Conservation (phyloP, 768 basidiomycete species). For the Kwoniella botswanensis region DNA sequence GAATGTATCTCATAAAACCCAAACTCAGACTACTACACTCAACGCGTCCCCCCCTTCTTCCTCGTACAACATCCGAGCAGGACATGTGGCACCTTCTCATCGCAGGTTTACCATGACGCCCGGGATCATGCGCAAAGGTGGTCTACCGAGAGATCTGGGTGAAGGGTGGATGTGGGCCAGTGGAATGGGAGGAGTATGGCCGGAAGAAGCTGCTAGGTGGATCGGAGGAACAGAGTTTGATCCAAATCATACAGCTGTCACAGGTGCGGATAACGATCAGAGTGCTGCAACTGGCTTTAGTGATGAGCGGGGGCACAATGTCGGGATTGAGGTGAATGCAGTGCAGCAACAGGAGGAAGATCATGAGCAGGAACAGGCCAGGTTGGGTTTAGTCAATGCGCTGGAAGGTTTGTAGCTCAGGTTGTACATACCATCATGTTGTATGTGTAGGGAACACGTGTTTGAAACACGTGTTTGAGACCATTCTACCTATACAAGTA, state of each 20-base stretch:
- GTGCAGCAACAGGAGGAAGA: background rate
- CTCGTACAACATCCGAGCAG: slow-evolving; percentile 13
- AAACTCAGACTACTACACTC: background rate
- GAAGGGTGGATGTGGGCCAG: slow-evolving; percentile 47
- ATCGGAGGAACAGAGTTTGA: background rate
- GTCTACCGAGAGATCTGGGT: slow-evolving; percentile 27
- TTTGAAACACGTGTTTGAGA: background rate
- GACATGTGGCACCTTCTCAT: slow-evolving; percentile 48
- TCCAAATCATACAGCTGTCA: background rate
- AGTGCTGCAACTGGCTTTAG: no score
- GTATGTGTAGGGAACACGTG: background rate
- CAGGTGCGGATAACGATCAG: background rate
- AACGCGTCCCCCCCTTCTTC: background rate
- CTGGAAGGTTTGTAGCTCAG: slow-evolving; percentile 14
- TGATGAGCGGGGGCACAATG: no score
- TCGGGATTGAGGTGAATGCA: no score
- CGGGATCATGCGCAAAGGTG: slow-evolving; percentile 26
- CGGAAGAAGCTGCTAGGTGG: slow-evolving; percentile 13
- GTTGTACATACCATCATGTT: background rate
- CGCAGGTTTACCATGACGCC: slow-evolving; percentile 37
- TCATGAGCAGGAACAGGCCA: slow-evolving; percentile 10
- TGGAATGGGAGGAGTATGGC: slow-evolving; percentile 37
- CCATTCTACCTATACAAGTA: background rate
- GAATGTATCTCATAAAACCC: background rate
- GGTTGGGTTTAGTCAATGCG: slow-evolving; percentile 22